Conservation (phyloP, 1,284 basidiomycete species). For the Pascua sp. region DNA sequence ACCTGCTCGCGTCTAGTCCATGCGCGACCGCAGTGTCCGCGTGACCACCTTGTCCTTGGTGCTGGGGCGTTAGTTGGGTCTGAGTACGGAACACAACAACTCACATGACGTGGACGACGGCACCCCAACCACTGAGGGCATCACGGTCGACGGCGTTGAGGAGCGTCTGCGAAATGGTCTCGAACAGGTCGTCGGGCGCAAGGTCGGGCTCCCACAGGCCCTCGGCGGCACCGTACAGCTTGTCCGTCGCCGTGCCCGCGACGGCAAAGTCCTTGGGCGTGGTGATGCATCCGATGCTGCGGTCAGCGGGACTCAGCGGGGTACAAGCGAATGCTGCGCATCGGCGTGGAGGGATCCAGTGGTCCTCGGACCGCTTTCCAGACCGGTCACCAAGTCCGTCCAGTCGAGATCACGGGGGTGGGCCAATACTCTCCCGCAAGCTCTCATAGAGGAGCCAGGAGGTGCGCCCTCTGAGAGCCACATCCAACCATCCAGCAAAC, state of each 20-base stretch:
- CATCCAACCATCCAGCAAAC: background rate
- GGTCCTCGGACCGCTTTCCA: background rate
- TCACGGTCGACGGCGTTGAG: constrained; percentile 95
- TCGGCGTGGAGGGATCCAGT: background rate
- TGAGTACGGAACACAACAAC: constrained; percentile 34
- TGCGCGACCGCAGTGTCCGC: constrained; percentile 79
- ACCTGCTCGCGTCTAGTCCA: constrained; percentile 63
- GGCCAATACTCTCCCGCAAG: no score
- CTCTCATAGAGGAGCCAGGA: no score
- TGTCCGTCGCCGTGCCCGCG: constrained; percentile 85
- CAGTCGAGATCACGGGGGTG: no score
- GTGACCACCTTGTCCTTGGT: constrained; percentile 82
- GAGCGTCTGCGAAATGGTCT: constrained; percentile 95
- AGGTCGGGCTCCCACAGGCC: constrained; percentile 97
- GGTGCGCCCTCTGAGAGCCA: no score
- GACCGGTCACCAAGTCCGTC: background rate
- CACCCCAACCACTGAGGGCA: constrained; percentile 96
- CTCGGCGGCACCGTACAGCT: constrained; percentile 96
- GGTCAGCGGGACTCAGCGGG: background rate
- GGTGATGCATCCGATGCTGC: constrained; percentile 71
- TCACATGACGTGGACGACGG: constrained; percentile 91
- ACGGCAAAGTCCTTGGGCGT: constrained; percentile 82
- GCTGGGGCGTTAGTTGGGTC: constrained; percentile 50
- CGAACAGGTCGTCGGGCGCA: constrained; percentile 89
- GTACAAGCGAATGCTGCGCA: background rate